Evolutionary conservation across 371 early-diverging fungal species (phyloP).

Genomic region (Choanephora cucurbitarum): DNA sequence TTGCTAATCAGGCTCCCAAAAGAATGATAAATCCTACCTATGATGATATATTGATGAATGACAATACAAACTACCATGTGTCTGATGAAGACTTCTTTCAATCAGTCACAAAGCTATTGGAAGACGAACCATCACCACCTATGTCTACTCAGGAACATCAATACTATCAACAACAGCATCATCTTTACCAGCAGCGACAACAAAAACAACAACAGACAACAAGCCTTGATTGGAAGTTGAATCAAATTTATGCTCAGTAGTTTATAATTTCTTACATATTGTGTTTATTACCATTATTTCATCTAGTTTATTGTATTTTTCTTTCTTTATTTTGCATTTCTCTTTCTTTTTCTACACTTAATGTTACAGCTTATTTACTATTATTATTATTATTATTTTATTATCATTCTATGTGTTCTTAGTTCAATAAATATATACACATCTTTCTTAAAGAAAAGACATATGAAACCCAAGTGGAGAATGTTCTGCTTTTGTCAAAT

Average conservation of each 20-base stretch:
- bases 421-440: background rate
- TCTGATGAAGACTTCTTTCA: background rate
- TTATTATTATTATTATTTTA: too few relatives aligned
- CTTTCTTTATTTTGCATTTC: too few relatives aligned
- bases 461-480: slow-evolving; percentile 53
- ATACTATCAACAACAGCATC: background rate
- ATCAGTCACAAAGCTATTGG: too few relatives aligned
- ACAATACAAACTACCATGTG: background rate
- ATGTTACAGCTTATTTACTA: too few relatives aligned
- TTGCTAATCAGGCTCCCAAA: background rate
- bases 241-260: slow-evolving; percentile 17
- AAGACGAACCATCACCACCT: background rate
- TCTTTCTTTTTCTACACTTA: too few relatives aligned
- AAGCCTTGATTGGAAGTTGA: slow-evolving; percentile 3
- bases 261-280: too few relatives aligned
- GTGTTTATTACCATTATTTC: too few relatives aligned
- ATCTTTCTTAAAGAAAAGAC: background rate
- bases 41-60: background rate
- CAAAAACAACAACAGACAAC: slow-evolving; percentile 3
- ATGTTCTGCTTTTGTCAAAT: slow-evolving; percentile 49
- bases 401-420: too few relatives aligned
- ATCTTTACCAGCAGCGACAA: background rate
- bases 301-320: too few relatives aligned
- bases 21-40: background rate
- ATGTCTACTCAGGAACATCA: background rate